These are phyloP conservation scores for Hamigera avellanea DNA, from an alignment of 495 filamentous ascomycete genomes.

Conservation along the genomic window DNA sequence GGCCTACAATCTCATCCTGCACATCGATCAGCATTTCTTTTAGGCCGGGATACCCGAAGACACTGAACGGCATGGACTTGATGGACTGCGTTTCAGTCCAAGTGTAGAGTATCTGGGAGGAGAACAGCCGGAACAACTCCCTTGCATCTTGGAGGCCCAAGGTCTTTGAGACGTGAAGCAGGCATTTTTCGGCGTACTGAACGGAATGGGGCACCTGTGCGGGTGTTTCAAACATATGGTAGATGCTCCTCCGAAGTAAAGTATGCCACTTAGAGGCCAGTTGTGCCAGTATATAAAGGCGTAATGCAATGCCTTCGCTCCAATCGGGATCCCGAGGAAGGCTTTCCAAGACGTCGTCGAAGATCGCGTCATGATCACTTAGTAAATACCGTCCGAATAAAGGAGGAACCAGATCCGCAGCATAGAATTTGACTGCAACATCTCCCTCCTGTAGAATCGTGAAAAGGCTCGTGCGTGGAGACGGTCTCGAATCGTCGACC, in stretches of 20 bases:
- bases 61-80: slow-evolving; percentile 59
- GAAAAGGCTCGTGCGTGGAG: slow-evolving; percentile 65
- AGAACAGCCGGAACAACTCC: slow-evolving; percentile 75
- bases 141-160: slow-evolving; percentile 51
- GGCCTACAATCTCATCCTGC: slow-evolving; percentile 69
- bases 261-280: slow-evolving; percentile 75
- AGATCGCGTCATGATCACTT: slow-evolving; percentile 68
- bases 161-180: slow-evolving; percentile 49
- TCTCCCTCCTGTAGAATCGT: slow-evolving; percentile 53
- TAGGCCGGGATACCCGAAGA: slow-evolving; percentile 67
- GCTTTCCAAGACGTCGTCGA: slow-evolving; percentile 61
- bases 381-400: slow-evolving; percentile 73
- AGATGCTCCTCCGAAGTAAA: slow-evolving; percentile 69
- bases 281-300: slow-evolving; percentile 60
- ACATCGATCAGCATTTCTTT: slow-evolving; percentile 57
- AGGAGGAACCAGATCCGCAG: slow-evolving; percentile 54
- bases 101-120: slow-evolving; percentile 84
- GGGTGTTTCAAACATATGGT: slow-evolving; percentile 85
- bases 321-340: slow-evolving; percentile 61
- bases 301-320: slow-evolving; percentile 74
- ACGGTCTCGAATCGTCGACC: slow-evolving; percentile 40
- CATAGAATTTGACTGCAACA: slow-evolving; percentile 62
- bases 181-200: slow-evolving; percentile 58
- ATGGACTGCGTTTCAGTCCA: slow-evolving; percentile 64
- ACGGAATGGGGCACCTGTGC: slow-evolving; percentile 51